These are phyloP conservation scores for Cardamine chenopodiifolia DNA, from an alignment of 345 rosid genomes.

Conservation along the genomic window DNA sequence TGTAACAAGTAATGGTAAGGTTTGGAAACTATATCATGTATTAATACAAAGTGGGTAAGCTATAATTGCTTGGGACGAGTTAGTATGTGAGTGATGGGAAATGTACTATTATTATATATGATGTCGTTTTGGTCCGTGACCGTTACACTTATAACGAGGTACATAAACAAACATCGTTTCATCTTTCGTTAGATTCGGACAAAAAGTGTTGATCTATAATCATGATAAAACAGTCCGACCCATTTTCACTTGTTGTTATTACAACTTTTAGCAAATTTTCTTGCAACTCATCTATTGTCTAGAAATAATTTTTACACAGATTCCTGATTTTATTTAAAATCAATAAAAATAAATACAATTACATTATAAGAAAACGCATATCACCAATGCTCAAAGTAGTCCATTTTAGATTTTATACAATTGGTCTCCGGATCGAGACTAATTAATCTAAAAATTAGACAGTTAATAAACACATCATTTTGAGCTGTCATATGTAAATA, in stretches of 20 bases:
- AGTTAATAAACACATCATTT: background rate
- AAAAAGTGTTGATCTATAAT: conserved; percentile 45
- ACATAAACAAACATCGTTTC: conserved; percentile 44
- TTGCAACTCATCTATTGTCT: conserved; percentile 32
- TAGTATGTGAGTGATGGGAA: conserved; percentile 35
- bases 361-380: background rate
- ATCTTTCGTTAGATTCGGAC: conserved; percentile 47
- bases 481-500: background rate
- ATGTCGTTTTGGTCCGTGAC: conserved; percentile 42
- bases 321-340: conserved; percentile 7
- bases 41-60: conserved; percentile 28
- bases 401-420: background rate
- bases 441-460: background rate
- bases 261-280: conserved; percentile 38
- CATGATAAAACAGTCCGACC: conserved; percentile 37
- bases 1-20: conserved; percentile 5
- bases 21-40: background rate
- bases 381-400: background rate
- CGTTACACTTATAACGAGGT: conserved; percentile 47
- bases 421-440: background rate
- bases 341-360: background rate
- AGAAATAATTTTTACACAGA: background rate
- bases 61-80: conserved; percentile 38
- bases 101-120: conserved; percentile 41
- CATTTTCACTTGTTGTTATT: conserved; percentile 31